Percentiles rank a stretch among this genome's conserved stretches.
Evolutionary conservation across 2,329 filamentous ascomycete species (phyloP).

Genomic region (Torrubiella hemipterigena): DNA sequence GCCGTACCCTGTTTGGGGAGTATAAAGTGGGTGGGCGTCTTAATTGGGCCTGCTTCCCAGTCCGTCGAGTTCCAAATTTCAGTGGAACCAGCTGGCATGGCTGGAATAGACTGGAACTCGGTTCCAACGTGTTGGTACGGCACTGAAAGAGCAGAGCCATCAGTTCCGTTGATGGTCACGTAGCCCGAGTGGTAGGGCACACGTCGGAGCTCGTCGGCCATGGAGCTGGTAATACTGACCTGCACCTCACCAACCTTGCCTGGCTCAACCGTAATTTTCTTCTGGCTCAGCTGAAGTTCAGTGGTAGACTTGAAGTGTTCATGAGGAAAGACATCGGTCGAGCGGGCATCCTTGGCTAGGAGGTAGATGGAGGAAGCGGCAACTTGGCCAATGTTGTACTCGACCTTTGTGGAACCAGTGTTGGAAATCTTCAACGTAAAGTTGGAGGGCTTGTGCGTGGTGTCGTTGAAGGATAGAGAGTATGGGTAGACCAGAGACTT

Average conservation of each 20-base stretch:
- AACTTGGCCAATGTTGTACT: constrained; percentile 38
- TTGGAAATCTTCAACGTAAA: constrained; percentile 45
- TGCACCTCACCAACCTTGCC: constrained; percentile 30
- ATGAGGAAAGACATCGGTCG: constrained; percentile 31
- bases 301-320: constrained; percentile 27
- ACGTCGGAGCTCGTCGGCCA: constrained; percentile 16
- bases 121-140: constrained; percentile 20
- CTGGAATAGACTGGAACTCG: constrained; percentile 18
- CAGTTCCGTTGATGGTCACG: constrained; percentile 24
- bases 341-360: constrained; percentile 17
- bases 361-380: constrained; percentile 43
- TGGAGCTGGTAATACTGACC: constrained; percentile 34
- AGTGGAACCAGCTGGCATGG: constrained; percentile 19
- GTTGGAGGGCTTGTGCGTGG: constrained; percentile 35
- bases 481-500: constrained; percentile 34
- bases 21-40: constrained; percentile 16
- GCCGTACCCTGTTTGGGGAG: constrained; percentile 20
- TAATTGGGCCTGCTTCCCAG: constrained; percentile 7
- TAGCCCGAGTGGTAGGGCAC: constrained; percentile 31
- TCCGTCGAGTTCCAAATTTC: constrained; percentile 19
- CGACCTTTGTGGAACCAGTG: constrained; percentile 31
- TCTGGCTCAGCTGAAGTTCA: constrained; percentile 25
- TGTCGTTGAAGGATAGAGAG: constrained; percentile 47
- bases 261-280: constrained; percentile 29
- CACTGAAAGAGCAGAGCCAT: constrained; percentile 16